A percentile compares a stretch with the other conserved stretches of the same genome.
These are phyloP conservation scores for Penicillium antarcticum DNA, from an alignment of 495 filamentous ascomycete genomes.

Conservation along the genomic window DNA sequence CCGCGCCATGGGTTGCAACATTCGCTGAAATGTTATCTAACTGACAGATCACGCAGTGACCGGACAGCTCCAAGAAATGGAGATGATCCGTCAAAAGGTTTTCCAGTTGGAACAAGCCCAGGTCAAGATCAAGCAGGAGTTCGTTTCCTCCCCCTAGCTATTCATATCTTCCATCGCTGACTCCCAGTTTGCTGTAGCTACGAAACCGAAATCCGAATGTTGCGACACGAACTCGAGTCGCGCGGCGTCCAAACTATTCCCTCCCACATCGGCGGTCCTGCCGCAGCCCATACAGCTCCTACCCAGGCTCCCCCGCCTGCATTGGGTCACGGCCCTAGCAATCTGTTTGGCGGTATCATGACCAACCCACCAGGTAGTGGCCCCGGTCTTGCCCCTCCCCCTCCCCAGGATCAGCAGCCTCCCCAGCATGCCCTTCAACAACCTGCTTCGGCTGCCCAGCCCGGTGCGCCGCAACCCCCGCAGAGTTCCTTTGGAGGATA, in stretches of 20 bases:
- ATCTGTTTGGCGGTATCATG: conserved; percentile 95
- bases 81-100: conserved; percentile 86
- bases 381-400: conserved; percentile 82
- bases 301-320: conserved; percentile 79
- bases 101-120: conserved; percentile 88
- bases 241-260: conserved; percentile 69
- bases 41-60: conserved; percentile 59
- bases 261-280: conserved; percentile 56
- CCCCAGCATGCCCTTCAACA: conserved; percentile 58
- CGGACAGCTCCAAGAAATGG: conserved; percentile 85
- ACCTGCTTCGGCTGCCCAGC: conserved; percentile 56
- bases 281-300: conserved; percentile 70
- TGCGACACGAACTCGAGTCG: conserved; percentile 85
- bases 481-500: conserved; percentile 57
- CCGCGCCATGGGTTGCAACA: conserved; percentile 14
- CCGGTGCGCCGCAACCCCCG: conserved; percentile 60
- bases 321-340: conserved; percentile 87
- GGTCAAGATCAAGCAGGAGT: conserved; percentile 85
- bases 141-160: conserved; percentile 23
- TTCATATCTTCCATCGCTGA: not conserved
- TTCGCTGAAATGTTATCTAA: conserved; percentile 30
- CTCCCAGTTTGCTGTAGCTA: conserved; percentile 56
- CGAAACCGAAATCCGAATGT: conserved; percentile 81
- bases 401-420: conserved; percentile 61
- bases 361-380: conserved; percentile 82